phyloP scores from a whole-genome alignment of 805 yeast genomes.

The Nakazawaea ernobii region DNA sequence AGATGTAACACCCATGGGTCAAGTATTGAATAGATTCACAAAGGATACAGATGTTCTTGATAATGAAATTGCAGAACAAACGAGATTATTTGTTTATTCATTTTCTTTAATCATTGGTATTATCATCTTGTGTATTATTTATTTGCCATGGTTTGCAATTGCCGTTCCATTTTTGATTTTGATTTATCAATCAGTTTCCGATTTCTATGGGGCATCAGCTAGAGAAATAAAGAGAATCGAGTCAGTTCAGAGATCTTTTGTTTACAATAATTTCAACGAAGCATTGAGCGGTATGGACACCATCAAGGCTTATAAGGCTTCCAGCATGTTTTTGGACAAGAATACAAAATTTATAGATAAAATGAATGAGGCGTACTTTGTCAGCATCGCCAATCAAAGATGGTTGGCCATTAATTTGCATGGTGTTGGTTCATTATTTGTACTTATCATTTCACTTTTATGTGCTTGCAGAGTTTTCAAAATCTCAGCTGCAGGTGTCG shows the following conservation, averaged over 20 bases:
- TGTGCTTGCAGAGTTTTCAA: slow-evolving; percentile 39
- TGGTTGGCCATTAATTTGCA: slow-evolving; percentile 43
- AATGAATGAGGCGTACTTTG: slow-evolving; percentile 40
- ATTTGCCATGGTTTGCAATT: slow-evolving; percentile 50
- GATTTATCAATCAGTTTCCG: slow-evolving; percentile 31
- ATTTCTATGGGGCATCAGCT: slow-evolving; percentile 41
- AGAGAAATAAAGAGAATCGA: slow-evolving; percentile 45
- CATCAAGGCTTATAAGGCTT: slow-evolving; percentile 37
- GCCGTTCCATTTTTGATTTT: slow-evolving; percentile 46
- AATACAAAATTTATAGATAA: slow-evolving; percentile 31
- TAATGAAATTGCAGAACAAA: slow-evolving; percentile 70
- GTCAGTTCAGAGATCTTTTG: slow-evolving; percentile 41
- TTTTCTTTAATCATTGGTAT: slow-evolving; percentile 29
- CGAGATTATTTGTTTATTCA: slow-evolving; percentile 54
- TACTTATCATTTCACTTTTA: slow-evolving; percentile 35
- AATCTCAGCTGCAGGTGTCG: slow-evolving; percentile 40
- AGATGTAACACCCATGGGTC: slow-evolving; percentile 85
- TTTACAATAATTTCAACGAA: slow-evolving; percentile 44
- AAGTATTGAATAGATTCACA: slow-evolving; percentile 79
- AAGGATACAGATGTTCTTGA: slow-evolving; percentile 83
- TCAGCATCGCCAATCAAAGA: slow-evolving; percentile 40
- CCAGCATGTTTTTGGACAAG: slow-evolving; percentile 28
- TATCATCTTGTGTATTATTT: slow-evolving; percentile 36
- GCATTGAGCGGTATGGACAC: slow-evolving; percentile 41
- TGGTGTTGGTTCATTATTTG: slow-evolving; percentile 34